A percentile compares a stretch with the other conserved stretches of the same genome.
These are phyloP conservation scores for Cyberlindnera lachancei DNA, from an alignment of 805 yeast genomes.

Conservation along the genomic window DNA sequence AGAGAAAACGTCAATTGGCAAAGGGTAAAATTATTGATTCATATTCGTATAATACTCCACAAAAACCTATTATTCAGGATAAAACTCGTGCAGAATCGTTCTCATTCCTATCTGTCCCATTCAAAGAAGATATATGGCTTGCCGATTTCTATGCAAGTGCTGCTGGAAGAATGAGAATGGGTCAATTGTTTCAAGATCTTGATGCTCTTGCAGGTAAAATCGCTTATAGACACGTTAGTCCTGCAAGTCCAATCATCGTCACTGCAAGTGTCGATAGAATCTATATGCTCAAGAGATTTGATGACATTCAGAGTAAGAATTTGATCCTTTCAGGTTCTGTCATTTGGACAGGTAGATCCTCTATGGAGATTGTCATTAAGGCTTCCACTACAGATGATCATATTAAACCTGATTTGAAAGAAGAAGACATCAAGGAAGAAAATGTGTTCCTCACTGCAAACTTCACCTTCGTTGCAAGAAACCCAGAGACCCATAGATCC, in stretches of 20 bases:
- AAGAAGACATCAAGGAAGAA: constrained; percentile 50
- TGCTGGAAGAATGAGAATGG: constrained; percentile 85
- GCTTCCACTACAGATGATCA: constrained; percentile 69
- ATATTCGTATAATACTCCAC: constrained; percentile 64
- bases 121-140: constrained; percentile 73
- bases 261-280: constrained; percentile 93
- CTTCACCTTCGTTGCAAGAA: constrained; percentile 93
- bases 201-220: constrained; percentile 93
- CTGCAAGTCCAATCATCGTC: constrained; percentile 92
- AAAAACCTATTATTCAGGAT: constrained; percentile 61
- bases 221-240: constrained; percentile 88
- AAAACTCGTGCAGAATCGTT: constrained; percentile 75
- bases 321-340: constrained; percentile 85
- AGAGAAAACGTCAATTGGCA: constrained; percentile 58
- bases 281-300: constrained; percentile 77
- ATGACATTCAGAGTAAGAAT: constrained; percentile 66
- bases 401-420: constrained; percentile 45
- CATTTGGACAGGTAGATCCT: constrained; percentile 90
- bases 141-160: constrained; percentile 87
- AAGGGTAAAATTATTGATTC: constrained; percentile 72
- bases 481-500: constrained; percentile 86
- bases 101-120: constrained; percentile 63
- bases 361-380: constrained; percentile 90
- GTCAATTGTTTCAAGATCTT: constrained; percentile 88
- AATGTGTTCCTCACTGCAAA: constrained; percentile 81